Evolutionary conservation across 1,284 basidiomycete genomes (phyloP).

Genomic region (Phlebopus sp.): DNA sequence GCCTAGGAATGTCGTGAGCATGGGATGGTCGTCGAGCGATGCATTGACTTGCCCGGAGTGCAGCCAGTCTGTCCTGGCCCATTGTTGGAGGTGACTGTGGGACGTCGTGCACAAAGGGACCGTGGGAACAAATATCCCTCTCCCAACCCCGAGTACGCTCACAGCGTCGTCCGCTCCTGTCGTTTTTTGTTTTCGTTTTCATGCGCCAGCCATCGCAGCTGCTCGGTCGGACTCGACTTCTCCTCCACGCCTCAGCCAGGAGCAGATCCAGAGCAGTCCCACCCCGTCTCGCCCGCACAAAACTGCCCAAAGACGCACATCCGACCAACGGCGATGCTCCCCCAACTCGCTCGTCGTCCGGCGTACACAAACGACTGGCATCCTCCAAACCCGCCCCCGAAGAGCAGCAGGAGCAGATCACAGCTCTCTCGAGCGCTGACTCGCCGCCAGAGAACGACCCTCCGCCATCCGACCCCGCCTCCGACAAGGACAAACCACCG

Average conservation of each 20-base stretch:
- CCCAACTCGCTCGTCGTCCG: slow-evolving; percentile 23
- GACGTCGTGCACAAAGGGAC: slow-evolving; percentile 12
- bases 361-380: slow-evolving; percentile 34
- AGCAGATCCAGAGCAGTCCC: slow-evolving; percentile 1
- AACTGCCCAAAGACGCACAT: slow-evolving; percentile 20
- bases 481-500: slow-evolving; percentile 36
- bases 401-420: slow-evolving; percentile 14
- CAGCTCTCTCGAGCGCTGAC: slow-evolving; percentile 12
- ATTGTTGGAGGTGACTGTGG: slow-evolving; percentile 15
- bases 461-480: slow-evolving; percentile 29
- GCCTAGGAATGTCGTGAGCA: slow-evolving; percentile 18
- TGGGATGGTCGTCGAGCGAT: not conserved
- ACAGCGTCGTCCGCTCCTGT: too few relatives aligned
- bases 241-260: slow-evolving; percentile 17
- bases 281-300: slow-evolving; percentile 23
- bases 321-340: slow-evolving; percentile 13
- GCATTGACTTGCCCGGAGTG: slow-evolving; percentile 24
- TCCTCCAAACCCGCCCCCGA: slow-evolving; percentile 28
- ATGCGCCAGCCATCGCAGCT: slow-evolving; percentile 28
- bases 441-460: slow-evolving; percentile 21
- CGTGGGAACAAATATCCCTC: not conserved
- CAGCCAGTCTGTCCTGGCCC: slow-evolving; percentile 33
- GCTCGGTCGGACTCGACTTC: slow-evolving; percentile 12
- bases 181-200: too few relatives aligned
- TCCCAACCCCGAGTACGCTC: not conserved